phyloP scores from a whole-genome alignment of 345 rosid genomes.

The Populus simonii region DNA sequence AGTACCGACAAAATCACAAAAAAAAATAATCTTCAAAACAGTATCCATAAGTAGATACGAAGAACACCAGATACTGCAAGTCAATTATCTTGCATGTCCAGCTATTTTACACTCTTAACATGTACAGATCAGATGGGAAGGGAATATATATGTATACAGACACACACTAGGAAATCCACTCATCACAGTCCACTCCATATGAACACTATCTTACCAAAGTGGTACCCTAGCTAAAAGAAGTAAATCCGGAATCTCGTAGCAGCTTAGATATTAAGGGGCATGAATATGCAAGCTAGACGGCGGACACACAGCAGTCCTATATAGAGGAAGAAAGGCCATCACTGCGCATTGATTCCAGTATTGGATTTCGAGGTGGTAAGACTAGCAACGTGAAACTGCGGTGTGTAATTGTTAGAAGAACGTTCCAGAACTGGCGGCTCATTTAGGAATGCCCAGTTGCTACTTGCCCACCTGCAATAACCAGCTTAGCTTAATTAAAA shows the following conservation, averaged over 20 bases:
- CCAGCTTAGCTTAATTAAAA: not conserved
- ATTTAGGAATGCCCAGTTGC: constrained; percentile 79
- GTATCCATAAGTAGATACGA: too few relatives aligned
- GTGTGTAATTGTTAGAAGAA: constrained; percentile 39
- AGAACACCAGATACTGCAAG: not conserved
- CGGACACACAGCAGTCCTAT: not conserved
- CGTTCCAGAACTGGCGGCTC: constrained; percentile 64
- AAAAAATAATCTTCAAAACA: too few relatives aligned
- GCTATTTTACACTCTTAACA: not conserved
- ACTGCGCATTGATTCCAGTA: constrained; percentile 13
- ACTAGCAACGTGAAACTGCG: constrained; percentile 66
- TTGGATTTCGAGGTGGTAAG: constrained; percentile 16
- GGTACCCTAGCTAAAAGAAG: not conserved
- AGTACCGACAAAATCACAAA: too few relatives aligned
- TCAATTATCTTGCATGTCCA: not conserved
- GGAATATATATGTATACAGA: too few relatives aligned
- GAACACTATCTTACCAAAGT: not conserved
- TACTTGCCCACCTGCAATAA: constrained; percentile 67
- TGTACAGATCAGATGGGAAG: not conserved
- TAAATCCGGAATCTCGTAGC: not conserved
- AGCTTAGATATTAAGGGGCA: not conserved
- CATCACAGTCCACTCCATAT: not conserved
- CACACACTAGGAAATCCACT: not conserved
- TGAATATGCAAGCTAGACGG: not conserved
- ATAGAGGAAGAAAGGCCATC: not conserved